A percentile compares a stretch with the other conserved stretches of the same genome.
phyloP scores from a whole-genome alignment of 108 stramenopile genomes.

The Aurantiochytrium sp. region DNA sequence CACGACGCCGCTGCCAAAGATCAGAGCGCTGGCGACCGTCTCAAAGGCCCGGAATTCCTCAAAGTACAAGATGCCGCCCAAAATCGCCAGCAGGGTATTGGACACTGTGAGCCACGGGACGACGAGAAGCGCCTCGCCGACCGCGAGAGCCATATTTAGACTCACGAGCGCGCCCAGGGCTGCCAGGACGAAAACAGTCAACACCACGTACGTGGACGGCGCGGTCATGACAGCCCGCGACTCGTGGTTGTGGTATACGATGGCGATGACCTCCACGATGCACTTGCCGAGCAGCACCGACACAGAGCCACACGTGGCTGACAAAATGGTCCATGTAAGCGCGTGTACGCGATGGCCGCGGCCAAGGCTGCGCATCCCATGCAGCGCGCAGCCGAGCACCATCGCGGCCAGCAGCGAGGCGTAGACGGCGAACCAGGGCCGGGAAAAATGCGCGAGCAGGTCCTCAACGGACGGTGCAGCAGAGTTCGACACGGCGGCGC shows the following conservation, averaged over 20 bases:
- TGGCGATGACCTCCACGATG: background rate
- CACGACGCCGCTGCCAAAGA: background rate
- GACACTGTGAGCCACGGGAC: background rate
- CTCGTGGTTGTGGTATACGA: background rate
- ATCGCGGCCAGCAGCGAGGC: background rate
- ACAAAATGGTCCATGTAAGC: slow-evolving; percentile 15
- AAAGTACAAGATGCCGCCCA: slow-evolving; percentile 29
- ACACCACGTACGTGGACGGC: background rate
- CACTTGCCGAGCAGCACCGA: slow-evolving; percentile 26
- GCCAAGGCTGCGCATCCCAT: background rate
- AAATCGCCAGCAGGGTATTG: background rate
- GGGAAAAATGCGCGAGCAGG: background rate
- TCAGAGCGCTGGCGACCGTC: background rate
- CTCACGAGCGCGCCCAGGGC: slow-evolving; percentile 1
- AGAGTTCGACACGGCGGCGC: background rate
- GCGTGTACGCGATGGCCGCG: slow-evolving; percentile 14
- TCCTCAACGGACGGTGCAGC: background rate
- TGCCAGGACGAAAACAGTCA: background rate
- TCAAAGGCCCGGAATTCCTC: background rate
- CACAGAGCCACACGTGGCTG: background rate
- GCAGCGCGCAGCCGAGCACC: background rate
- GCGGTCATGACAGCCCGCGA: background rate
- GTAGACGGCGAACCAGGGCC: background rate
- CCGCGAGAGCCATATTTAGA: slow-evolving; percentile 28
- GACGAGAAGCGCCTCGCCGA: slow-evolving; percentile 3